Evolutionary conservation across 495 filamentous ascomycete species (phyloP), one percentile per base, ranked within the genome.

Genomic region (Penicillium alfredii): DNA sequence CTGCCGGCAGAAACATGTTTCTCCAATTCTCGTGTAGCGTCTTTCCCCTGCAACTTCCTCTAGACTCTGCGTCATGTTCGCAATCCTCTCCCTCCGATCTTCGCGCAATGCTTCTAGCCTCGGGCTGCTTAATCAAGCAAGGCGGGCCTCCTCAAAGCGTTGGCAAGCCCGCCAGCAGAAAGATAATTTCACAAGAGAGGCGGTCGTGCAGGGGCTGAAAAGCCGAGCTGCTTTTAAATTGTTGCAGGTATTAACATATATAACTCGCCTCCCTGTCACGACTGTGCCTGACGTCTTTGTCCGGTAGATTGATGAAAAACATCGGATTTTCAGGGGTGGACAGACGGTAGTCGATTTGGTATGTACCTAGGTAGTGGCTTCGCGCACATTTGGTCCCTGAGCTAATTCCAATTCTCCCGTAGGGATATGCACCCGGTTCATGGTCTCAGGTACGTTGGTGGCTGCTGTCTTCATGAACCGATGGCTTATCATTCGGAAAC

Each of bases 201-300:
- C 92, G 7, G 78, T 75, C 47, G 76, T 88, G 3, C 73, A 82
- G 42, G 81, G 78, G 1, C 63, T 94, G 21, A 94, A 88, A 61
- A 88, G 84, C 43, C 80, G 92, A 45, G 93, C 92, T 38, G 92
- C 86, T 6, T 94, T 88, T 57, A 98, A 98, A 60, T 72, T 98
- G 17, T 56, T 94, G 17, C 82, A 90, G 68, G 83, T 85, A 49
- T 20, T 8, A 2, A 29, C n/a, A 11, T 7, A 1, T 13, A 6
- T 16, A 19, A 18, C 15, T 5, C 9, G 30, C 18, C 8, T 37
- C 11, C 10, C 18, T 16, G 9, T 31, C 41, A 30, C 28, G 5
- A 9, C 4, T 6, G 6, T 21, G n/a, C 35, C 31, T 45, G 14
- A 43, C 15, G 1, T 22, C 7, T 30, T 17, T 26, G 14, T n/a